Conservation (phyloP, 805 yeast species). For the Yarrowia porcina region DNA sequence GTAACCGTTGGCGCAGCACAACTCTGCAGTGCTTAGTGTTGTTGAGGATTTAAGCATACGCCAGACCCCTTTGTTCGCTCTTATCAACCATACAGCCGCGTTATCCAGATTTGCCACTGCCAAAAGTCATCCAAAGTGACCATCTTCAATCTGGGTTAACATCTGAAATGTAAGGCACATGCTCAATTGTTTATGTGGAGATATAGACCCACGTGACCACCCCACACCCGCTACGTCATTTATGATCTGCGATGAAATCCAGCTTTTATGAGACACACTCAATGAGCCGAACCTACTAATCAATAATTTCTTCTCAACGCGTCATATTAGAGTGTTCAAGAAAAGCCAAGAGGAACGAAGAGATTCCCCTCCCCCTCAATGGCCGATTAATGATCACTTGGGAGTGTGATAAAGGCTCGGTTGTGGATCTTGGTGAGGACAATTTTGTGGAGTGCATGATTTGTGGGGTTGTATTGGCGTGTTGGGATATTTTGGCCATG, state of each 20-base stretch:
- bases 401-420: background rate
- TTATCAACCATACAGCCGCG: background rate
- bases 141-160: too few relatives aligned
- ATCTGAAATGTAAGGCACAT: too few relatives aligned
- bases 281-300: background rate
- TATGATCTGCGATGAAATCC: background rate
- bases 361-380: constrained; percentile 1
- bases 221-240: background rate
- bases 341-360: background rate
- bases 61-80: constrained; percentile 2
- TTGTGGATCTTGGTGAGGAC: background rate
- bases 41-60: constrained; percentile 10
- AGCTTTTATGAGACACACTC: background rate
- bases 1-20: background rate
- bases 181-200: background rate
- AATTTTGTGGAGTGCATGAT: background rate
- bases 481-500: too few relatives aligned
- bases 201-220: background rate
- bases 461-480: background rate
- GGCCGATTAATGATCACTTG: background rate
- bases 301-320: constrained; percentile 1
- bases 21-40: background rate
- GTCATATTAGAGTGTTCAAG: constrained; percentile 1
- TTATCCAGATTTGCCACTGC: background rate
- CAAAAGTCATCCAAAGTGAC: background rate